A percentile compares a stretch with the other conserved stretches of the same genome.
These are phyloP conservation scores for Daldinia sp. DNA, from an alignment of 2,329 filamentous ascomycete genomes.

Conservation along the genomic window DNA sequence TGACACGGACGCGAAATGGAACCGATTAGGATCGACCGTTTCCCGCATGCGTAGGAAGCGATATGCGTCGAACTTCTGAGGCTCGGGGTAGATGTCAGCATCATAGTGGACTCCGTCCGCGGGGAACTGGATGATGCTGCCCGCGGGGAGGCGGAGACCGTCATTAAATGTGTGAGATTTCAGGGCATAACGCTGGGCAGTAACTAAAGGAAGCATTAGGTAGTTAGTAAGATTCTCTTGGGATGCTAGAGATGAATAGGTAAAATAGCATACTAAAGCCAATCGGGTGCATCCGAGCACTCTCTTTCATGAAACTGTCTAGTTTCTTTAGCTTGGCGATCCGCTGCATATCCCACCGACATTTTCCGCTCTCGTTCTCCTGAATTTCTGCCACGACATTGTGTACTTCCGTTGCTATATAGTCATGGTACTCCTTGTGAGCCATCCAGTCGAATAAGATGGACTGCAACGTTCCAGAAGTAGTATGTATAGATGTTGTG, in stretches of 20 bases:
- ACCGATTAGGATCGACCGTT: not conserved
- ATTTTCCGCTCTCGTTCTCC: not conserved
- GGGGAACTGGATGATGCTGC: not conserved
- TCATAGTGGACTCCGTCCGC: not conserved
- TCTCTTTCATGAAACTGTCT: not conserved
- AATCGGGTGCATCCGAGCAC: not conserved
- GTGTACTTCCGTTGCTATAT: not conserved
- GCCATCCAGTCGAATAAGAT: not conserved
- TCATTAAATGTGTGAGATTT: not conserved
- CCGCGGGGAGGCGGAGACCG: not conserved
- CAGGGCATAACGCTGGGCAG: not conserved
- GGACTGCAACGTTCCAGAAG: not conserved
- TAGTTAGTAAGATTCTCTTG: not conserved
- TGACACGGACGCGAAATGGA: slow-evolving; percentile 1
- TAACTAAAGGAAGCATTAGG: not conserved
- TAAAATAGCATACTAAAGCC: not conserved
- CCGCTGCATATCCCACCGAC: slow-evolving; percentile 1
- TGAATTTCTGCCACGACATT: not conserved
- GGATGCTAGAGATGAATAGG: not conserved
- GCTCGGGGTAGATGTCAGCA: not conserved
- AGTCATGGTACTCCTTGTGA: not conserved
- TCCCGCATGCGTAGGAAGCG: not conserved
- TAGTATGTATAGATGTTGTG: not conserved
- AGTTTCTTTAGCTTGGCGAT: not conserved
- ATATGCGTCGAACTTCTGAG: not conserved